Conservation (phyloP, 176 grass and related monocot genomes). For the Triticum monococcum region DNA sequence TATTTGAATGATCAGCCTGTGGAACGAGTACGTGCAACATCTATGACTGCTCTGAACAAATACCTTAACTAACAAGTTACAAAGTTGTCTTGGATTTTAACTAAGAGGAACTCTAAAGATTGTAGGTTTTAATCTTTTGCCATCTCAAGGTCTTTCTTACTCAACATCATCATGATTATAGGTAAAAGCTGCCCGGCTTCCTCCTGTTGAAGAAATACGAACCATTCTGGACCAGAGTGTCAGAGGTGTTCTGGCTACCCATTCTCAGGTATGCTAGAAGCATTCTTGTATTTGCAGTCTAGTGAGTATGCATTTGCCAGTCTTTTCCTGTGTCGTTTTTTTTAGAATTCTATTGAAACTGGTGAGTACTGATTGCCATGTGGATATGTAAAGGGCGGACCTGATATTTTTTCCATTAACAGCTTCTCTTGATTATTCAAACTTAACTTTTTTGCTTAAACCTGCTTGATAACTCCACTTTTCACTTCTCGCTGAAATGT, state of each 20-base stretch:
- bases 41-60: neutral
- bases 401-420: neutral
- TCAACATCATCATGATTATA: conserved; percentile 19
- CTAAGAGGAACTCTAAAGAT: neutral
- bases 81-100: neutral
- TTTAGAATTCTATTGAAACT: neutral
- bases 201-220: conserved; percentile 73
- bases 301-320: neutral
- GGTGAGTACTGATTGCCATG: neutral
- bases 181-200: conserved; percentile 67
- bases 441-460: neutral
- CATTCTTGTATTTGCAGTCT: conserved; percentile 4
- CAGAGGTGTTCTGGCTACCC: conserved; percentile 76
- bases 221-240: conserved; percentile 65
- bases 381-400: conserved; percentile 1
- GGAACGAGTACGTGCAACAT: neutral
- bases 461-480: neutral
- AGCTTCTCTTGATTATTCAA: neutral
- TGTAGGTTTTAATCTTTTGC: neutral
- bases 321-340: neutral
- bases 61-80: neutral
- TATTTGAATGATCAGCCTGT: neutral
- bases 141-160: neutral
- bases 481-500: neutral
- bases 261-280: conserved; percentile 62